Percentiles rank a stretch among this genome's conserved stretches.
Evolutionary conservation across 305 asterid species (phyloP).

Genomic region (Fraxinus sp.): DNA sequence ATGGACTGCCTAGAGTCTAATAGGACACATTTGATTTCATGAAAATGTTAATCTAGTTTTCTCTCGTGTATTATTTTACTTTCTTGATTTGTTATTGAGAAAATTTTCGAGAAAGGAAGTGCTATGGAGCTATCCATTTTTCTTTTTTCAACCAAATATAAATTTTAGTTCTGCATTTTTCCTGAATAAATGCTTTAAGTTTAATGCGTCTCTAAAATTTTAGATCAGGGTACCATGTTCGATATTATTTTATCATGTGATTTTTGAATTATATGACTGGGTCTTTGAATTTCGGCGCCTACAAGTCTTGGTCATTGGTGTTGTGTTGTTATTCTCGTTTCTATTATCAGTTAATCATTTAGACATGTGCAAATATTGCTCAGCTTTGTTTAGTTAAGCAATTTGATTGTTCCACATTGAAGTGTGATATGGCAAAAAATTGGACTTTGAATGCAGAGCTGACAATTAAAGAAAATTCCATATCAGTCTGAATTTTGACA

Average conservation of each 20-base stretch:
- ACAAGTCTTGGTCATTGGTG: background rate
- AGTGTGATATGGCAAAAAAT: background rate
- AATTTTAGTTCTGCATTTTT: slow-evolving; percentile 5
- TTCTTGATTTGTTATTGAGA: background rate
- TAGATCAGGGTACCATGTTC: background rate
- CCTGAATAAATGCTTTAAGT: background rate
- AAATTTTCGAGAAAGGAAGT: background rate
- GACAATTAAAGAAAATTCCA: background rate
- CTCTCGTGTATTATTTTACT: background rate
- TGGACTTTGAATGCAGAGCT: background rate
- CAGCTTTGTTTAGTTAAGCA: background rate
- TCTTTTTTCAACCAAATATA: slow-evolving; percentile 7
- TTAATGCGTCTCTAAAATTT: background rate
- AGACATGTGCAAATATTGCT: background rate
- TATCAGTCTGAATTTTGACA: background rate
- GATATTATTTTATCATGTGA: background rate
- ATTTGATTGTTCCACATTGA: background rate
- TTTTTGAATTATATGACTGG: background rate
- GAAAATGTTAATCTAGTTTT: background rate
- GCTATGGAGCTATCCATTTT: background rate
- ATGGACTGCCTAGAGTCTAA: background rate
- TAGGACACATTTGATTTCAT: background rate
- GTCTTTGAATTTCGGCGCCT: background rate
- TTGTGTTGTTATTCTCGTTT: background rate
- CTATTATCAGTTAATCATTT: background rate